Evolutionary conservation across 2,329 filamentous ascomycete genomes (phyloP).

Genomic region (Clarireedia hainanense): DNA sequence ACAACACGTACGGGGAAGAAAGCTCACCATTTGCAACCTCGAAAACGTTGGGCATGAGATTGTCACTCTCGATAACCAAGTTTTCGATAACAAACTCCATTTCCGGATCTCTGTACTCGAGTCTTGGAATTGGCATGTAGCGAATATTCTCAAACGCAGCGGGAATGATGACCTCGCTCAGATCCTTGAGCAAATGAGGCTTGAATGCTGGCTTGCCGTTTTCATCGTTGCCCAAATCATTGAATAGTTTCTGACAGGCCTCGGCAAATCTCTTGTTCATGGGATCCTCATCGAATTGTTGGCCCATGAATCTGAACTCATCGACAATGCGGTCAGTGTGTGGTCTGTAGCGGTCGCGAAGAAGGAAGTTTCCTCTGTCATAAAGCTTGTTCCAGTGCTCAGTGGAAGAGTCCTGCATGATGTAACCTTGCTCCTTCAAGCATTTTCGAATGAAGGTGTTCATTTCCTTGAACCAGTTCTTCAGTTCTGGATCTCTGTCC

Average conservation of each 20-base stretch:
- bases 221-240: conserved; percentile 79
- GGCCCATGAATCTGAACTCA: conserved; percentile 80
- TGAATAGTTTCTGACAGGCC: conserved; percentile 77
- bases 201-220: conserved; percentile 85
- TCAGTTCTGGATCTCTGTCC: conserved; percentile 77
- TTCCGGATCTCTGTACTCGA: conserved; percentile 80
- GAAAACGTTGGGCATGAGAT: conserved; percentile 86
- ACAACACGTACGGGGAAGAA: not conserved
- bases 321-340: conserved; percentile 84
- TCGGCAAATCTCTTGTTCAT: conserved; percentile 76
- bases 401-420: conserved; percentile 73
- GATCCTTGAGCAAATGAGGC: conserved; percentile 81
- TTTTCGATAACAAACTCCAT: conserved; percentile 91
- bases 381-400: conserved; percentile 78
- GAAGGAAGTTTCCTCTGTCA: conserved; percentile 76
- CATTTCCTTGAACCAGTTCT: conserved; percentile 77
- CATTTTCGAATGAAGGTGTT: conserved; percentile 73
- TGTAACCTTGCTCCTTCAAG: conserved; percentile 82
- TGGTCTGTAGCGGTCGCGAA: conserved; percentile 78
- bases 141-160: conserved; percentile 73
- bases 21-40: conserved; percentile 64
- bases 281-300: conserved; percentile 83
- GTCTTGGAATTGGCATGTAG: conserved; percentile 88
- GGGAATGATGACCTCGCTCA: conserved; percentile 81
- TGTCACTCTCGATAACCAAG: conserved; percentile 89